A percentile compares a stretch with the other conserved stretches of the same genome.
phyloP scores from a whole-genome alignment of 306 rosid species.

The Vigna hirtella region DNA sequence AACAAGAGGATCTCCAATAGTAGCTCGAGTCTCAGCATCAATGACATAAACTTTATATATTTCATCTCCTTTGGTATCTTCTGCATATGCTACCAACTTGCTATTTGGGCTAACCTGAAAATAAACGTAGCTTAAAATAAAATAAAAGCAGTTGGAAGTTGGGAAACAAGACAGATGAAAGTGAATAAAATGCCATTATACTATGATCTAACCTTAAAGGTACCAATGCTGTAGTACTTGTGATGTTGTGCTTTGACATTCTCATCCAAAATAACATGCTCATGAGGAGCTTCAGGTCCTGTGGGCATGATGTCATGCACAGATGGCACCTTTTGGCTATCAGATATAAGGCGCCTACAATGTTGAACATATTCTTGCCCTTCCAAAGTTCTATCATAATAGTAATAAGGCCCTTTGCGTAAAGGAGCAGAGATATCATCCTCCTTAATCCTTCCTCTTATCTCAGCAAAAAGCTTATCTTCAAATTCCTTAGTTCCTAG shows the following conservation, averaged over 20 bases:
- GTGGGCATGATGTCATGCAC: slow-evolving; percentile 73
- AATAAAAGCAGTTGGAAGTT: slow-evolving; percentile 5
- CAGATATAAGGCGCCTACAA: slow-evolving; percentile 70
- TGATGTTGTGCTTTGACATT: slow-evolving; percentile 74
- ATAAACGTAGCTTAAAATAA: slow-evolving; percentile 35
- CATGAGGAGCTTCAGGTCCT: slow-evolving; percentile 71
- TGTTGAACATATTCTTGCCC: slow-evolving; percentile 85
- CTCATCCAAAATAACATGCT: slow-evolving; percentile 89
- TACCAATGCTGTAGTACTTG: slow-evolving; percentile 61
- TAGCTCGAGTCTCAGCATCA: slow-evolving; percentile 72
- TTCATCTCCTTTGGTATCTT: slow-evolving; percentile 94
- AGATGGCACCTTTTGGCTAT: slow-evolving; percentile 54
- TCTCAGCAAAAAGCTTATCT: slow-evolving; percentile 74
- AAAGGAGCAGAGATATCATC: slow-evolving; percentile 77
- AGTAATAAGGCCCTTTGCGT: slow-evolving; percentile 74
- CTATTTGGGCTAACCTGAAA: slow-evolving; percentile 82
- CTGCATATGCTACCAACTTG: slow-evolving; percentile 87
- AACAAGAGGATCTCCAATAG: slow-evolving; percentile 66
- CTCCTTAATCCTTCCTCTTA: slow-evolving; percentile 84
- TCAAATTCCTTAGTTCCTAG: slow-evolving; percentile 73
- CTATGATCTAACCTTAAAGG: slow-evolving; percentile 61
- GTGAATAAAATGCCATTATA: slow-evolving; percentile 1
- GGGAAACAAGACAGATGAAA: slow-evolving; percentile 17
- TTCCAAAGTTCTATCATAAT: slow-evolving; percentile 68
- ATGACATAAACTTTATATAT: slow-evolving; percentile 79